A percentile compares a stretch with the other conserved stretches of the same genome.
phyloP scores from a whole-genome alignment of 1,284 basidiomycete genomes.

The Trichosporon ovoides region DNA sequence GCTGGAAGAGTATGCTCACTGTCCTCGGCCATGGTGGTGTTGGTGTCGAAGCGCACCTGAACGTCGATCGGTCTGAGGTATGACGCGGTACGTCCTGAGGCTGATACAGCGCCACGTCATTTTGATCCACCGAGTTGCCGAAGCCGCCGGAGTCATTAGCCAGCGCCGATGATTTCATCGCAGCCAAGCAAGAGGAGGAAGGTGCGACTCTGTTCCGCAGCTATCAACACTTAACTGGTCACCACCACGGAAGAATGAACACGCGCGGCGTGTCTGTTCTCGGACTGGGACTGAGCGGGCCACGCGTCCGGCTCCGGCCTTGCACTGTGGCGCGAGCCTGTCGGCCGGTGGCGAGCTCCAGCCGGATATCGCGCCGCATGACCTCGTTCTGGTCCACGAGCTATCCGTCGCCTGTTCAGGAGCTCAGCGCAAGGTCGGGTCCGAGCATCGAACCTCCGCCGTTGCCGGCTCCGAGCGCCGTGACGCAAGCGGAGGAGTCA shows the following conservation, averaged over 20 bases:
- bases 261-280: slow-evolving; percentile 4
- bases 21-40: slow-evolving; percentile 18
- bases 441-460: slow-evolving; percentile 9
- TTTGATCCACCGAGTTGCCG: too few relatives aligned
- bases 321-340: neutral
- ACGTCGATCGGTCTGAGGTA: neutral
- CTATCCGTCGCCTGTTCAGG: slow-evolving; percentile 8
- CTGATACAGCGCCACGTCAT: too few relatives aligned
- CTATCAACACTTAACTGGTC: neutral
- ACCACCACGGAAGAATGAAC: neutral
- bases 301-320: neutral
- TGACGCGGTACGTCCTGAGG: slow-evolving; percentile 5
- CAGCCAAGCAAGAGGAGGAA: too few relatives aligned
- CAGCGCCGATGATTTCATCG: too few relatives aligned
- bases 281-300: neutral
- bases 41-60: neutral
- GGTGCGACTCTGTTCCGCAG: neutral
- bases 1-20: slow-evolving; percentile 8
- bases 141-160: too few relatives aligned
- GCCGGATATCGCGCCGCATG: neutral
- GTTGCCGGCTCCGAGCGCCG: slow-evolving; percentile 7
- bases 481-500: slow-evolving; percentile 11
- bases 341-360: slow-evolving; percentile 4
- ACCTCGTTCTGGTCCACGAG: slow-evolving; percentile 28
- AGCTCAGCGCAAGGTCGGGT: neutral